A percentile compares a stretch with the other conserved stretches of the same genome.
Conservation (phyloP, 192 early-diverging fungal genomes). For the Mortierella antarctica region DNA sequence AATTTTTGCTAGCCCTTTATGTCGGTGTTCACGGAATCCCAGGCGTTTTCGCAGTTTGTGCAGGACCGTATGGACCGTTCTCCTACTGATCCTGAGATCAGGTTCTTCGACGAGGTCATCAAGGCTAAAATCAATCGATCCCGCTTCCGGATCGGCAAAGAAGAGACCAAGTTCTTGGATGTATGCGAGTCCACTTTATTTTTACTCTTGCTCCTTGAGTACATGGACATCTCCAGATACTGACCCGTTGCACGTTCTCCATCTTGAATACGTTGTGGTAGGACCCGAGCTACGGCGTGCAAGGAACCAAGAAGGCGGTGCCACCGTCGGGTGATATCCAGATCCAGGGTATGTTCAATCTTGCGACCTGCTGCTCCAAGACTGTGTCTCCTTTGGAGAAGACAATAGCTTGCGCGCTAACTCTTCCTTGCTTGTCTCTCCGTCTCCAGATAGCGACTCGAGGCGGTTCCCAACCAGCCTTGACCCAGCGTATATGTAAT, state of each 20-base stretch:
- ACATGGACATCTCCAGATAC: not conserved
- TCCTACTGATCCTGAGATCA: conserved; percentile 72
- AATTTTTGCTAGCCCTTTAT: conserved; percentile 62
- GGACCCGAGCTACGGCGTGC: conserved; percentile 49
- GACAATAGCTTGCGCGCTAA: not conserved
- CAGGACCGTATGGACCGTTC: conserved; percentile 74
- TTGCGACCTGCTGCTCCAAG: not conserved
- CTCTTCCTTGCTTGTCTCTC: not conserved
- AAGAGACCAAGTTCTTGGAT: conserved; percentile 66
- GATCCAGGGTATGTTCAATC: conserved; percentile 18
- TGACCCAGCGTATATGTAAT: conserved; percentile 11
- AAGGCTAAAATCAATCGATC: conserved; percentile 84
- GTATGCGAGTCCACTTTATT: conserved; percentile 33
- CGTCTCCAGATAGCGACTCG: not conserved
- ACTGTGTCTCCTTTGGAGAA: not conserved
- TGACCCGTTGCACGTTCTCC: not conserved
- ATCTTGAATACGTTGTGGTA: conserved; percentile 7
- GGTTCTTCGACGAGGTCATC: conserved; percentile 86
- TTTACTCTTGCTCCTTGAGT: not conserved
- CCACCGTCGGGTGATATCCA: conserved; percentile 37
- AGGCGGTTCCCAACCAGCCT: conserved; percentile 6
- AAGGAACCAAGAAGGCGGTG: conserved; percentile 39
- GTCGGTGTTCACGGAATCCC: conserved; percentile 73
- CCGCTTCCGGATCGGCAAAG: conserved; percentile 77
- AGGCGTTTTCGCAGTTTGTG: conserved; percentile 84